These are phyloP conservation scores for Phytophthora macrochlamydospora DNA, from an alignment of 352 stramenopile genomes.

Conservation along the genomic window DNA sequence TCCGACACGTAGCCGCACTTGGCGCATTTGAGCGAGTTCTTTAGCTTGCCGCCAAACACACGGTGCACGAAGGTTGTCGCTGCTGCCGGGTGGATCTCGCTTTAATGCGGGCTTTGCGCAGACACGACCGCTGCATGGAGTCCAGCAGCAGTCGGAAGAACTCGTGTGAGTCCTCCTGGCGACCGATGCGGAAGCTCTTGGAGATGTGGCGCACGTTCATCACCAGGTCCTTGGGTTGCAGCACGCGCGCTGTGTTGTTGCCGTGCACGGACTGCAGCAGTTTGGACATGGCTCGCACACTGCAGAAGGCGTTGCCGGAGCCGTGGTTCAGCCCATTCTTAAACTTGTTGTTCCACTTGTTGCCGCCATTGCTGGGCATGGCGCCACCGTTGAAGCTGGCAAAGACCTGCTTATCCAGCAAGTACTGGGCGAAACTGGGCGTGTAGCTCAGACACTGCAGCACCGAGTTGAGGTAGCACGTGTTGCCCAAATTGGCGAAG, in stretches of 20 bases:
- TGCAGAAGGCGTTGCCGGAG: conserved; percentile 55
- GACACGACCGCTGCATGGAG: conserved; percentile 80
- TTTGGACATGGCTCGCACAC: conserved; percentile 63
- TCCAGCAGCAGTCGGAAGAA: conserved; percentile 91
- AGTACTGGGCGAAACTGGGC: conserved; percentile 81
- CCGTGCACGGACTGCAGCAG: conserved; percentile 73
- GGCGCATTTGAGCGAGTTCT: conserved; percentile 84
- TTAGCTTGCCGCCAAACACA: conserved; percentile 86
- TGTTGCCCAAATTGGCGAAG: conserved; percentile 94
- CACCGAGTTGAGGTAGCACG: conserved; percentile 95
- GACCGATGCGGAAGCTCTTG: conserved; percentile 87
- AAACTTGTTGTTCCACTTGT: conserved; percentile 39
- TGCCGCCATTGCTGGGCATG: conserved; percentile 7
- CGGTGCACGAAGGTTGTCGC: conserved; percentile 84
- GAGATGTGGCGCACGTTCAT: conserved; percentile 87
- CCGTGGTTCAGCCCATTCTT: conserved; percentile 19
- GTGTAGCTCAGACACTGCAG: conserved; percentile 91
- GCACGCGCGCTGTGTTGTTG: conserved; percentile 40
- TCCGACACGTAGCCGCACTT: conserved; percentile 85
- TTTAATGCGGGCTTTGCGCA: conserved; percentile 79
- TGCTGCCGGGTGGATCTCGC: conserved; percentile 57
- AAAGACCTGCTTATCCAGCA: conserved; percentile 79
- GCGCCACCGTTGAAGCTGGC: conserved; percentile 38
- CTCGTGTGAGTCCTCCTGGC: conserved; percentile 93
- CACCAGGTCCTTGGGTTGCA: conserved; percentile 83